Conservation (phyloP, 257 asterid species). For the Solanum tarijense region DNA sequence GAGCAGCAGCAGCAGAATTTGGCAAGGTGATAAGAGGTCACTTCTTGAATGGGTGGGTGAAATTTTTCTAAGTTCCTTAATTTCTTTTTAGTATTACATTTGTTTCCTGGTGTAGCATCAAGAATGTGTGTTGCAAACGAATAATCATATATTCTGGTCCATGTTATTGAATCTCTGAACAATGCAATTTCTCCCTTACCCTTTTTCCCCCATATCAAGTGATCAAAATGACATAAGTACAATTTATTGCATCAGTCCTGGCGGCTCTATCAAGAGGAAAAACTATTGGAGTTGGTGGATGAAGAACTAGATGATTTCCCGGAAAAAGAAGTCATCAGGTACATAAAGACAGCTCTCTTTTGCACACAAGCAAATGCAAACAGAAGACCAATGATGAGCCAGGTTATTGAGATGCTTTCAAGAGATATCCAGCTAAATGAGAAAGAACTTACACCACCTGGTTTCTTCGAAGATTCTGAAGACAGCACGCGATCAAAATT, state of each 20-base stretch:
- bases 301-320: constrained; percentile 55
- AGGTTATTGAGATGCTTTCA: constrained; percentile 69
- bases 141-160: not conserved
- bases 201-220: not conserved
- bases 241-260: constrained; percentile 39
- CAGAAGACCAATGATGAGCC: constrained; percentile 90
- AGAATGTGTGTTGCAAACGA: not conserved
- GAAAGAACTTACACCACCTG: constrained; percentile 70
- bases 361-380: constrained; percentile 75
- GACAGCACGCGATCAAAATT: constrained; percentile 20
- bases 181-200: not conserved
- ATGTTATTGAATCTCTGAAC: not conserved
- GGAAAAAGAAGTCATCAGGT: constrained; percentile 46
- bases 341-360: constrained; percentile 77
- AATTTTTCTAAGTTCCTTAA: not conserved
- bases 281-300: constrained; percentile 63
- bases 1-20: constrained; percentile 47
- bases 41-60: constrained; percentile 77
- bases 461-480: constrained; percentile 49
- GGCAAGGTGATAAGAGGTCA: constrained; percentile 48
- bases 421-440: constrained; percentile 63
- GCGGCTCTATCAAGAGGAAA: constrained; percentile 59
- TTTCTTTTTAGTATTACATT: not conserved
- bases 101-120: not conserved
- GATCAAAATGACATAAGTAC: not conserved